phyloP scores from a whole-genome alignment of 805 yeast genomes.

The Candida bentonensis region DNA sequence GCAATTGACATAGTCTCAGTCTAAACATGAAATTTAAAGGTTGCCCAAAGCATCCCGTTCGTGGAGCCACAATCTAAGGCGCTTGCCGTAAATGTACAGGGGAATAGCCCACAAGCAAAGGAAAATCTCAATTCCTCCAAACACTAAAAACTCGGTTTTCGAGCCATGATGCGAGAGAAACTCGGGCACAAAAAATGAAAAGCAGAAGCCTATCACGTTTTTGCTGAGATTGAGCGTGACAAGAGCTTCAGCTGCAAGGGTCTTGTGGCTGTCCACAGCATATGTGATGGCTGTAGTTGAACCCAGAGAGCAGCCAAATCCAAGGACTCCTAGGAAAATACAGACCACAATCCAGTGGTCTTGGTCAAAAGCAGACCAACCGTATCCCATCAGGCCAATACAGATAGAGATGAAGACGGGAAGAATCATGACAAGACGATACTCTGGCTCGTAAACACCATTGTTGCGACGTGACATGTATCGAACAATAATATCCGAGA shows the following conservation, averaged over 20 bases:
- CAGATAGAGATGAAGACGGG: constrained; percentile 32
- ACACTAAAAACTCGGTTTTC: constrained; percentile 34
- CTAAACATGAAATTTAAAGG: constrained; percentile 20
- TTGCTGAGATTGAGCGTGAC: constrained; percentile 43
- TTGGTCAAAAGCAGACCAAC: constrained; percentile 37
- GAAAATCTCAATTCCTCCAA: constrained; percentile 37
- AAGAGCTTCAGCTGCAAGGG: constrained; percentile 44
- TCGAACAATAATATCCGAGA: constrained; percentile 36
- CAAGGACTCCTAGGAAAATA: constrained; percentile 38
- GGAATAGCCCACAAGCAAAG: constrained; percentile 37
- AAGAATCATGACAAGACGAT: constrained; percentile 37
- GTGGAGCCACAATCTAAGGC: constrained; percentile 37
- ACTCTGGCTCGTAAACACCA: constrained; percentile 53
- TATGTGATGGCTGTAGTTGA: constrained; percentile 49
- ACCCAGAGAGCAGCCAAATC: constrained; percentile 48
- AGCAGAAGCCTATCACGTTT: constrained; percentile 40
- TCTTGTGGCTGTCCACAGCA: constrained; percentile 41
- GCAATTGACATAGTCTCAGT: no score
- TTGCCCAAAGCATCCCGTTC: constrained; percentile 27
- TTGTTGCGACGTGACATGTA: constrained; percentile 29
- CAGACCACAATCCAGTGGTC: constrained; percentile 47
- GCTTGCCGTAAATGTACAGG: constrained; percentile 41
- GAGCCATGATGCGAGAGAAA: constrained; percentile 30
- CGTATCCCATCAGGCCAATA: constrained; percentile 48
- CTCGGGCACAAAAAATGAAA: constrained; percentile 40